A percentile compares a stretch with the other conserved stretches of the same genome.
Conservation (phyloP, 1,284 basidiomycete genomes). For the Amylostereum areolatum region DNA sequence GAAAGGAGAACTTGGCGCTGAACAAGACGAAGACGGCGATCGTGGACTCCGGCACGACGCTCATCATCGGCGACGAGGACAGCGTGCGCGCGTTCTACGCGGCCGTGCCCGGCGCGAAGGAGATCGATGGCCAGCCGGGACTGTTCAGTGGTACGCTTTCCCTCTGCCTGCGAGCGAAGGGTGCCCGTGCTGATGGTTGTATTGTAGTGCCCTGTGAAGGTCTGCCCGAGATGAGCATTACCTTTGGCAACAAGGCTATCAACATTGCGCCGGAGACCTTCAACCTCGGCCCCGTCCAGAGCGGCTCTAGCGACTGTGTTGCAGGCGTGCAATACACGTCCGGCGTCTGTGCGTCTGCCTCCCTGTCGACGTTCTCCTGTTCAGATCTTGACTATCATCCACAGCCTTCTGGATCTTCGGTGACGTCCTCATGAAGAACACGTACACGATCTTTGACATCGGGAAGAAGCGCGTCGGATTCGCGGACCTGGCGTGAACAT, state of each 20-base stretch:
- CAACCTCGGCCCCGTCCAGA: constrained; percentile 11
- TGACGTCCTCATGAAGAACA: constrained; percentile 23
- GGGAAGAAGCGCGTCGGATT: constrained; percentile 17
- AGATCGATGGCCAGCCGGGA: no score
- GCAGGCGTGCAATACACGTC: constrained; percentile 20
- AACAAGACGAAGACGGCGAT: constrained; percentile 20
- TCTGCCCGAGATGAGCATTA: constrained; percentile 13
- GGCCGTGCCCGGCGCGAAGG: constrained; percentile 32
- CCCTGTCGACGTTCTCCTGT: constrained; percentile 22
- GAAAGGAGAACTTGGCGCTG: constrained; percentile 10
- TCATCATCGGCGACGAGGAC: constrained; percentile 44
- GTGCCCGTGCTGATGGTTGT: not conserved
- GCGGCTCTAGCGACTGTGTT: constrained; percentile 14
- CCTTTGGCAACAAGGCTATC: constrained; percentile 13
- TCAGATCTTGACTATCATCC: constrained; percentile 16
- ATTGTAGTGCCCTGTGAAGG: constrained; percentile 15
- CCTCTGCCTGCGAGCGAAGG: no score
- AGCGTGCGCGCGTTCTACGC: constrained; percentile 39
- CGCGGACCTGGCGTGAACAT: constrained; percentile 15
- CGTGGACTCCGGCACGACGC: constrained; percentile 42
- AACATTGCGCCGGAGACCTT: constrained; percentile 9
- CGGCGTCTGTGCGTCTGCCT: constrained; percentile 13
- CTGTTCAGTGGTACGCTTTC: no score
- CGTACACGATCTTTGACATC: constrained; percentile 18
- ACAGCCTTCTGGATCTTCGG: constrained; percentile 24